Base-by-base conservation (phyloP, 768 basidiomycete genomes). In the Hygrocybe punicea region DNA sequence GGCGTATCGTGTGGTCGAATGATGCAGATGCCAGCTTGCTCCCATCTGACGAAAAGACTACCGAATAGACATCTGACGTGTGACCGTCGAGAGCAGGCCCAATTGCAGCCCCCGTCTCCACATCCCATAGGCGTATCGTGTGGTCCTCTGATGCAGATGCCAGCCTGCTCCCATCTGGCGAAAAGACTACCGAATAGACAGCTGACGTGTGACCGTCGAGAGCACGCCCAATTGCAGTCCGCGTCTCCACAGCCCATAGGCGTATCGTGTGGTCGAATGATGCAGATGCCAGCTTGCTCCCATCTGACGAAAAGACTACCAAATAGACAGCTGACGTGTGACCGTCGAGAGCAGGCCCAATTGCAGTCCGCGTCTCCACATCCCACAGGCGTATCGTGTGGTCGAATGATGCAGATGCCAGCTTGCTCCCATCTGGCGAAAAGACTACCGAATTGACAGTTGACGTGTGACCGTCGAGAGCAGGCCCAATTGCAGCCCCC, bases 261-360 rank as follows among this genome's bases (percentile, higher is more conserved):
- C 62, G n/a, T 11, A 63, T 47, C 2, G 61, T 61, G n/a, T 35
- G 44, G 51, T 63, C 62, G 5, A 23, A 34, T 3, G 60, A 63
- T n/a, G 45, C 52, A 14, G 60, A 58, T 2, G 39, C 60, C 6
- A 64, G 37, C 2, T 52, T 33, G 11, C 17, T 44, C 7, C 60
- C 62, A 56, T 64, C 57, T 21, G 62, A 51, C 11, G 63, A 63
- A 45, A 63, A 63, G 10, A 57, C 49, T 35, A 60, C 63, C 2
- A 53, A 60, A 7, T 8, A 16, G n/a, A 64, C 53, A 14, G 7
- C 17, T 19, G 24, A 44, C 14, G 21, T 52, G 52, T 60, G 62
- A 7, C 55, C 62, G 16, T 50, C 48, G 13, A 37, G 44, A 14
- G 21, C n/a, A 33, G 36, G 23, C 16, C 23, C 55, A n/a, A n/a